phyloP scores from a whole-genome alignment of 768 basidiomycete genomes.

The Scleroderma bovista region DNA sequence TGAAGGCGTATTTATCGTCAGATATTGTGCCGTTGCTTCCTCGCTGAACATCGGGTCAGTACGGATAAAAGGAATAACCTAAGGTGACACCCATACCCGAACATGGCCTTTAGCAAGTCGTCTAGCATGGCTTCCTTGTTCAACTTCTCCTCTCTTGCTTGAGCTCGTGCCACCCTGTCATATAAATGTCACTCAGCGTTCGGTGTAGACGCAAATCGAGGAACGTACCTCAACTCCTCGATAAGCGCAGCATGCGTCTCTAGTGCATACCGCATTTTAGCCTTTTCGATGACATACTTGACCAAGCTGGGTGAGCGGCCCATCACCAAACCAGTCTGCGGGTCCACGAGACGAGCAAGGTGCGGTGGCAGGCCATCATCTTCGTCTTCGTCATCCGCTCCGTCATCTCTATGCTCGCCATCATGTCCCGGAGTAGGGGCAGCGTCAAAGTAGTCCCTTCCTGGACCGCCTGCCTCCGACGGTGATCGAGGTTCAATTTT shows the following conservation, averaged over 20 bases:
- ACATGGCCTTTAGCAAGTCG: slow-evolving; percentile 40
- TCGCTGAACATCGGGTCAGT: slow-evolving; percentile 15
- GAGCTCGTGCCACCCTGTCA: slow-evolving; percentile 39
- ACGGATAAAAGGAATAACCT: neutral
- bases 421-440: slow-evolving; percentile 9
- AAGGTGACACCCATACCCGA: slow-evolving; percentile 41
- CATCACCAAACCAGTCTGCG: slow-evolving; percentile 55
- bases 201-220: neutral
- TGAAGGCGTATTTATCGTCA: slow-evolving; percentile 3
- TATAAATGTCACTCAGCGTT: neutral
- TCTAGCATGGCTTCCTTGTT: slow-evolving; percentile 62
- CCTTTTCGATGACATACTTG: slow-evolving; percentile 64
- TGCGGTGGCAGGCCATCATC: slow-evolving; percentile 52
- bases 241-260: slow-evolving; percentile 62
- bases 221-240: slow-evolving; percentile 49
- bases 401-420: slow-evolving; percentile 13
- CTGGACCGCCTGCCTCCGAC: slow-evolving; percentile 28
- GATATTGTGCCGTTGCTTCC: slow-evolving; percentile 17
- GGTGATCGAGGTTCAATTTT: slow-evolving; percentile 54
- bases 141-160: slow-evolving; percentile 47
- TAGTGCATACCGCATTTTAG: slow-evolving; percentile 65
- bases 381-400: slow-evolving; percentile 25
- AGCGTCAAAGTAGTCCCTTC: slow-evolving; percentile 29
- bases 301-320: slow-evolving; percentile 67
- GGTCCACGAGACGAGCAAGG: slow-evolving; percentile 46